Evolutionary conservation across 108 stramenopile genomes (phyloP), one percentile per base, ranked within the genome.

Genomic region (Fistulifera pelliculosa): DNA sequence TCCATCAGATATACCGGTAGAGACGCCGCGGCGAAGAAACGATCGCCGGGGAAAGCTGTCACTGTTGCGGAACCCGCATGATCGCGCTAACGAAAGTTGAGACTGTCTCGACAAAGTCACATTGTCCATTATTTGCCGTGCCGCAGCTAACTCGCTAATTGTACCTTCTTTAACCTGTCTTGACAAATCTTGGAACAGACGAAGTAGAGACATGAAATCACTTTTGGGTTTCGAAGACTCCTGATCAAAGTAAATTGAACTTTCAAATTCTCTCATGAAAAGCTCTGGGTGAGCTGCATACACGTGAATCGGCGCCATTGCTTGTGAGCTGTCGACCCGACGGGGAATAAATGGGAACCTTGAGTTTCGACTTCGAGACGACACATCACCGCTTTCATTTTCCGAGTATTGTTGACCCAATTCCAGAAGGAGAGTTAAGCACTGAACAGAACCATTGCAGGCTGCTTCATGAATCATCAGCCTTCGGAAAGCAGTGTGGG

Each of bases 401-500:
- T 27, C 38, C 21, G 26, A 45, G 24, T 39, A 81, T 55, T 61
- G 58, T 51, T 64, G 43, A 56, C 64, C 83, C 44, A 76, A 19
- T 61, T 81, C 80, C 64, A 92, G 60, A 41, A 92, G 64, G 47
- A 92, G 58, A 14, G 68, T 67, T 58, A 92, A 70, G 53, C 90
- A 92, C 26, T 70, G 25, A 7, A 81, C 69, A 22, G 78, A 76
- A 63, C 82, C 85, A 59, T 77, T 75, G 68, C 85, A 92, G 0
- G 85, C 81, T 0, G 90, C 83, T 55, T 92, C 90, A 48, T 92
- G 90, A 47, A 87, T 62, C 43, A 83, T 75, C 47, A 83, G 56
- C 15, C 90, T 61, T 19, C 90, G 81, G 71, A 92, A 92, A 18
- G 85, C 85, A 0, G 85, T 87, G 57, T 92, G 90, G 12, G 76